Evolutionary conservation across 2,329 filamentous ascomycete species (phyloP).

Genomic region (Decorospora gaudefroyi): DNA sequence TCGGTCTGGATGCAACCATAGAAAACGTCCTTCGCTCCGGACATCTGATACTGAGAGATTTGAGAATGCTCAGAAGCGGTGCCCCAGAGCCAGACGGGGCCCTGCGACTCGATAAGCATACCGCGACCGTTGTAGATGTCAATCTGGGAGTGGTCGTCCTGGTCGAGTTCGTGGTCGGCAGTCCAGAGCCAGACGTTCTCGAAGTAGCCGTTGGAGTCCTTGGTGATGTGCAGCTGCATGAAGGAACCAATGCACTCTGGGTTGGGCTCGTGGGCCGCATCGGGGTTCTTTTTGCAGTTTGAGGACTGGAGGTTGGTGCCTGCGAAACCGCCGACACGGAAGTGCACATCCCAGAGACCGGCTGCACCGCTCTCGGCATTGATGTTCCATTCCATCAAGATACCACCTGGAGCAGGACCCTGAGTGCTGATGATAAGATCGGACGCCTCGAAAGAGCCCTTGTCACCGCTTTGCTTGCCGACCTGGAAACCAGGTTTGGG

Average conservation of each 20-base stretch:
- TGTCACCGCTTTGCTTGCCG: constrained; percentile 71
- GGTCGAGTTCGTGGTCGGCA: constrained; percentile 86
- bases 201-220: constrained; percentile 69
- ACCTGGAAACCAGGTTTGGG: constrained; percentile 86
- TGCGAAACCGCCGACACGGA: constrained; percentile 84
- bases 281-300: constrained; percentile 77
- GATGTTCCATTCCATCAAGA: constrained; percentile 91
- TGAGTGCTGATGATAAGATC: constrained; percentile 85
- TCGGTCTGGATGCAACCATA: constrained; percentile 70
- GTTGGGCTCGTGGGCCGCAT: constrained; percentile 63
- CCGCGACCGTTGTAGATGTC: constrained; percentile 88
- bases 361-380: constrained; percentile 68
- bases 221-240: constrained; percentile 61
- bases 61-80: constrained; percentile 68
- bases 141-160: constrained; percentile 71
- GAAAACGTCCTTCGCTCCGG: constrained; percentile 63
- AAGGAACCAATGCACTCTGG: constrained; percentile 74
- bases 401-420: constrained; percentile 82
- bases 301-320: constrained; percentile 82
- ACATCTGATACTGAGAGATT: constrained; percentile 73
- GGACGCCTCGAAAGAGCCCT: constrained; percentile 81
- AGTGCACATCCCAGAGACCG: constrained; percentile 94
- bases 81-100: constrained; percentile 75
- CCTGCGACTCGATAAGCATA: constrained; percentile 75
- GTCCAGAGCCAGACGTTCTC: constrained; percentile 94